Base-by-base conservation (phyloP, 2,329 filamentous ascomycete genomes). In the Neurospora crassa region DNA sequence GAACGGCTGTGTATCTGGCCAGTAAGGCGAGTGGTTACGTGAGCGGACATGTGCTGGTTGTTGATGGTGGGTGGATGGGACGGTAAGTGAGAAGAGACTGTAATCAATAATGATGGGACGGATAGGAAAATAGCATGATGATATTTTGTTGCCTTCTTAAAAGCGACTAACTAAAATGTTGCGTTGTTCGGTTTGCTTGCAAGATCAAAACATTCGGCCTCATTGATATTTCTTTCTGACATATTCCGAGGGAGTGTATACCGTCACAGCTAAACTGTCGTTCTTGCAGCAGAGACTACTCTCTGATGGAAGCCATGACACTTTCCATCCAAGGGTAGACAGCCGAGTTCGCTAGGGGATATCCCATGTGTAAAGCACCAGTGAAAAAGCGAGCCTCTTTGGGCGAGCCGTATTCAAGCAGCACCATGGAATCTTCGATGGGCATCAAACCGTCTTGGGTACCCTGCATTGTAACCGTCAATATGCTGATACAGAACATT, bases 51-150 rank as follows among this genome's bases (percentile, higher is more conserved):
- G 84, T 93, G 5, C 78, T 97, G 75, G 90, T 92, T 37, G 92
- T 97, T 67, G 94, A 97, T 81, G 94, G 94, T 8, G 94, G 94
- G 12, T 97, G 93, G 93, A 96, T 97, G 93, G 93, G 92, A 1
- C 85, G 93, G 84, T 96, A 84, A 76, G 59, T 24, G n/a, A 20
- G 20, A 68, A 29, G 29, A 68, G 34, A 6, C 8, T 68, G 20
- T n/a, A 68, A 6, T 3, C 40, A 68, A 37, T 40, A 18, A 11
- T 18, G 40, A 11, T 18, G 14, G 16, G 20, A 14, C 20, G 67
- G 67, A 68, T 24, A 37, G 37, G 8, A 41, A 42, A 40, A 42
- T 68, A 20, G 37, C 34, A 40, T 68, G 7, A 41, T 20, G 18
- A n/a, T 68, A 40, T 68, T 68, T 24, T 41, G 40, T 68, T 68